A percentile compares a stretch with the other conserved stretches of the same genome.
Evolutionary conservation across 352 stramenopile species (phyloP).

Genomic region (Peronospora destructor): DNA sequence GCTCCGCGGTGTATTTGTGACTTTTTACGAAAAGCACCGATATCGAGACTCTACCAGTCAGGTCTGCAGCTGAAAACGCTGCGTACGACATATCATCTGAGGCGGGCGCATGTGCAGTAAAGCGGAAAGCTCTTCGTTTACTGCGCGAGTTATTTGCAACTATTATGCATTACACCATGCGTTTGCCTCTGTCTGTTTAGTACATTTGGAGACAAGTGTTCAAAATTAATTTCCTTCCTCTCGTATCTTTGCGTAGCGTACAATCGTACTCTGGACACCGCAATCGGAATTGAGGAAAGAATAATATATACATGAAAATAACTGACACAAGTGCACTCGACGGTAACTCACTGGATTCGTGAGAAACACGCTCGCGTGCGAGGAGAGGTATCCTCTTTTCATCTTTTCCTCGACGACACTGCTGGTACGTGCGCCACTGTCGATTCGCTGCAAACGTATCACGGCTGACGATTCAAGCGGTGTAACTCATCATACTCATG

Average conservation of each 20-base stretch:
- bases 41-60: neutral
- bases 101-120: conserved; percentile 2
- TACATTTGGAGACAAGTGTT: neutral
- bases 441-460: conserved; percentile 11
- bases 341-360: conserved; percentile 24
- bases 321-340: conserved; percentile 16
- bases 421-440: conserved; percentile 16
- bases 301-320: conserved; percentile 25
- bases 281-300: neutral
- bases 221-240: neutral
- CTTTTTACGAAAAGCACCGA: conserved; percentile 22
- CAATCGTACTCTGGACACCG: neutral
- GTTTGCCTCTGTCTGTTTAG: too few species aligned
- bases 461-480: conserved; percentile 10
- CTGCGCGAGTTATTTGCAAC: too few species aligned
- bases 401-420: conserved; percentile 24
- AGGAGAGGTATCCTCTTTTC: conserved; percentile 11
- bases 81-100: conserved; percentile 6
- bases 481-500: conserved; percentile 2
- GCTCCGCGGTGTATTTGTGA: conserved; percentile 34
- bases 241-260: neutral
- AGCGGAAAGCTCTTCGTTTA: too few species aligned
- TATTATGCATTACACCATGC: too few species aligned
- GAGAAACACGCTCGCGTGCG: conserved; percentile 8
- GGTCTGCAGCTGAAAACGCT: neutral